Conservation (phyloP, 768 basidiomycete genomes). For the Hortiboletus flavorubellus region DNA sequence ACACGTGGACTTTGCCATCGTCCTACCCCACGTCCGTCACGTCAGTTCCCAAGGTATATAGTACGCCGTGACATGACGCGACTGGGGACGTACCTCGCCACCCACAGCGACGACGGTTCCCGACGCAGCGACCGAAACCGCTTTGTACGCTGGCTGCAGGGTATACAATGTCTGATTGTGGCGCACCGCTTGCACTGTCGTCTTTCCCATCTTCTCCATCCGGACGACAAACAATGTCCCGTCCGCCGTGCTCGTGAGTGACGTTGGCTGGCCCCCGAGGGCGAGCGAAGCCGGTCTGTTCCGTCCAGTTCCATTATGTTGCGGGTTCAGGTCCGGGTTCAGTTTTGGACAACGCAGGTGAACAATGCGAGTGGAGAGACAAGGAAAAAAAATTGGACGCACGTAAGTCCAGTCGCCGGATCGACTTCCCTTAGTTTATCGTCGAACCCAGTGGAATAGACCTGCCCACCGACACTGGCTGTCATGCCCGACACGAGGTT, state of each 20-base stretch:
- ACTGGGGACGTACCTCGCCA: slow-evolving; percentile 53
- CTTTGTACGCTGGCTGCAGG: slow-evolving; percentile 47
- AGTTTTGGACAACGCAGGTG: background rate
- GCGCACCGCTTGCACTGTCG: slow-evolving; percentile 58
- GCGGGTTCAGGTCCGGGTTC: background rate
- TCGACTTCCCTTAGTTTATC: slow-evolving; percentile 72
- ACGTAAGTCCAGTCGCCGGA: slow-evolving; percentile 28
- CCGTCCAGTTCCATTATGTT: background rate
- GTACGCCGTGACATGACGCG: background rate
- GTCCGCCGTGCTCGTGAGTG: slow-evolving; percentile 56
- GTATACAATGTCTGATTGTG: slow-evolving; percentile 66
- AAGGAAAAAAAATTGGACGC: slow-evolving; percentile 17
- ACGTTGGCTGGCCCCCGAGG: slow-evolving; percentile 64
- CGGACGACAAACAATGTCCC: slow-evolving; percentile 57
- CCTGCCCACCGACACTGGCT: slow-evolving; percentile 42
- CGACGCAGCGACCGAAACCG: slow-evolving; percentile 55
- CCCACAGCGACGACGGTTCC: slow-evolving; percentile 64
- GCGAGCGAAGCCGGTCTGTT: slow-evolving; percentile 50
- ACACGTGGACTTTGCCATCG: slow-evolving; percentile 74
- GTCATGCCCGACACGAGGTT: slow-evolving; percentile 66
- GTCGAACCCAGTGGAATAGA: slow-evolving; percentile 77
- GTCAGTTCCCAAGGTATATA: background rate
- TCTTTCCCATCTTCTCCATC: slow-evolving; percentile 43
- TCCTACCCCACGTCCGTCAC: slow-evolving; percentile 25
- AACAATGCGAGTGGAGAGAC: background rate